Base-by-base conservation (phyloP, 1,139 yeast genomes). In the Yamadazyma trypodendri region DNA sequence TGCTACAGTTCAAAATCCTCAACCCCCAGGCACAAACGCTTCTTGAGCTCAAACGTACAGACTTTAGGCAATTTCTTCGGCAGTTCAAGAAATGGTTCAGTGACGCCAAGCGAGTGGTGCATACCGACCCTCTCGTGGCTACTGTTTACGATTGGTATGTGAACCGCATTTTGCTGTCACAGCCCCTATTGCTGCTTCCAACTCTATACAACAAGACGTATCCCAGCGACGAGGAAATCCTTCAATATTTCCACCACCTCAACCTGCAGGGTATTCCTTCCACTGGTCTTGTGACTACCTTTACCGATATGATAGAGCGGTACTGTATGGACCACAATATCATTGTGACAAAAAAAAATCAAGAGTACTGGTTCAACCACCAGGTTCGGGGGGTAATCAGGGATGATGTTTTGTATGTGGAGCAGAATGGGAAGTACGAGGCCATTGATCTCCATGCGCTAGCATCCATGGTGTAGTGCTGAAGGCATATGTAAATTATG, bases 301-400 rank as follows among this genome's bases (percentile, higher is more conserved):
- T 66, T 41, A 66, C 58, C 35, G 74, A 71, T 41, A 72, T 70
- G 12, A 64, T 71, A 3, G 47, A 45, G 25, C 48, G 58, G 1
- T 55, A 47, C 40, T 70, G 77, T 46, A 34, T 52, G 11, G 42
- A 49, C 6, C 45, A 59, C 21, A 52, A 55, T 14, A 58, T 67
- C 9, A 38, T 55, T 3, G 51, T 67, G 4, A 50, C 52, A n/a
- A 46, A 48, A 16, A 40, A 40, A 10, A 27, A 37, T 3, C 36
- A 31, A 11, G 37, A 36, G 11, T 38, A 35, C 32, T 30, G 33
- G 33, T 36, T 41, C 22, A 34, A 27, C 16, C 20, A 30, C 20
- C 34, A 24, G 22, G 7, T 35, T 7, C 25, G n/a, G 41, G 58
- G 60, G 4, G 63, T 51, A 39, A 54, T 66, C 6, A 52, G 57